Percentiles rank a stretch among this genome's conserved stretches.
phyloP scores from a whole-genome alignment of 192 early-diverging fungal species.

The Cladochytrium replicatum region DNA sequence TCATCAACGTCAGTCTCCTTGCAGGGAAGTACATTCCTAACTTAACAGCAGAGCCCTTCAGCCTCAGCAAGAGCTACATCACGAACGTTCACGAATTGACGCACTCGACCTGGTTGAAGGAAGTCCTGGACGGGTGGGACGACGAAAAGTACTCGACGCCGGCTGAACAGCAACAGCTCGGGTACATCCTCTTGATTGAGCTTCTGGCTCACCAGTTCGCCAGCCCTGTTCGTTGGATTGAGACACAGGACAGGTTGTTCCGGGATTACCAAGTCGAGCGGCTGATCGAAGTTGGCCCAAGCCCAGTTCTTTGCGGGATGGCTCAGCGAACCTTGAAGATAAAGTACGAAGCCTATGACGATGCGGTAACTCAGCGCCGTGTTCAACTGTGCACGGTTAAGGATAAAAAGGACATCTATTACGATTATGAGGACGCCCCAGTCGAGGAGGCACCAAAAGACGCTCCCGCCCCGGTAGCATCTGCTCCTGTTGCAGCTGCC shows the following conservation, averaged over 20 bases:
- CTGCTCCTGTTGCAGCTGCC: constrained; percentile 35
- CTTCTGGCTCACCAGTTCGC: constrained; percentile 90
- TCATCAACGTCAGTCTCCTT: constrained; percentile 73
- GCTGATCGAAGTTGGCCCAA: constrained; percentile 83
- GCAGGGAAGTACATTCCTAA: constrained; percentile 90
- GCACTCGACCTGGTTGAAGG: constrained; percentile 60
- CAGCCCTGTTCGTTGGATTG: constrained; percentile 88
- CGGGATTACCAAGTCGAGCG: constrained; percentile 71
- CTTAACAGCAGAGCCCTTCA: constrained; percentile 84
- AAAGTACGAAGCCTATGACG: constrained; percentile 94
- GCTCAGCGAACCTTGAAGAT: constrained; percentile 85
- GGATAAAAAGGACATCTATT: constrained; percentile 90
- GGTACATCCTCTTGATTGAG: constrained; percentile 78
- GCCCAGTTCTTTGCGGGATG: constrained; percentile 86
- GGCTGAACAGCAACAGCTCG: constrained; percentile 76
- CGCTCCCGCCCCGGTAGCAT: constrained; percentile 35
- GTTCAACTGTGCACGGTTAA: constrained; percentile 81
- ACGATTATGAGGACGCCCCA: constrained; percentile 66
- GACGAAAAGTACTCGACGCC: constrained; percentile 56
- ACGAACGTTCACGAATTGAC: constrained; percentile 60
- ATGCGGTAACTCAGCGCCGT: constrained; percentile 82
- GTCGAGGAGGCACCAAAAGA: constrained; percentile 38
- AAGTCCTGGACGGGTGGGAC: constrained; percentile 73
- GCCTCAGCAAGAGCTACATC: constrained; percentile 65
- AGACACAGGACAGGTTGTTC: constrained; percentile 82